These are phyloP conservation scores for Globisporangium barbulae DNA, from an alignment of 352 stramenopile species.

Conservation along the genomic window DNA sequence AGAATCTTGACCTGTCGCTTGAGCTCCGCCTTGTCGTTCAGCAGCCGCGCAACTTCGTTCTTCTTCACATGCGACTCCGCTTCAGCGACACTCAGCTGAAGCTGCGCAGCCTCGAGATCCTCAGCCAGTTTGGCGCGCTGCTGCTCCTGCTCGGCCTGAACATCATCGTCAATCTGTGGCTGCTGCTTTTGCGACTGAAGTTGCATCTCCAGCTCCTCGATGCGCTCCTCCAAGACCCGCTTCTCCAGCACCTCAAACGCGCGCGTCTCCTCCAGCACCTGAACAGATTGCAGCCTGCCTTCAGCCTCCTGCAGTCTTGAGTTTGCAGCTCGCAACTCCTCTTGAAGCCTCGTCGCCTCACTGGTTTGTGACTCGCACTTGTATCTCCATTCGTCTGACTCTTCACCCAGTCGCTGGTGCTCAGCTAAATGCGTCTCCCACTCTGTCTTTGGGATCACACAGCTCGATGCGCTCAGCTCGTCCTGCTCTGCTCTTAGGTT, in stretches of 20 bases:
- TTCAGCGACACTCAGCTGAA: slow-evolving; percentile 14
- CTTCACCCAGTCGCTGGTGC: slow-evolving; percentile 20
- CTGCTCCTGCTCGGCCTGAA: slow-evolving; percentile 7
- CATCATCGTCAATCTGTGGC: neutral
- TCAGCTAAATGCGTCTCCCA: slow-evolving; percentile 20
- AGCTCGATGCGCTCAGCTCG: slow-evolving; percentile 21
- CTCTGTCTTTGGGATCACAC: slow-evolving; percentile 23
- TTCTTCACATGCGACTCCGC: slow-evolving; percentile 28
- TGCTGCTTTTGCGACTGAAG: slow-evolving; percentile 23
- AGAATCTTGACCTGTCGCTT: slow-evolving; percentile 21
- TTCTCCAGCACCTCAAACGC: slow-evolving; percentile 22
- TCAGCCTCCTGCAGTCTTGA: slow-evolving; percentile 27
- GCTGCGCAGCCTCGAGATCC: slow-evolving; percentile 6
- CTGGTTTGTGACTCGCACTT: slow-evolving; percentile 16
- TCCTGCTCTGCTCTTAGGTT: slow-evolving; percentile 29
- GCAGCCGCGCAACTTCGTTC: slow-evolving; percentile 26
- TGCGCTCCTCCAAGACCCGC: slow-evolving; percentile 20
- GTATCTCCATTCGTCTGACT: slow-evolving; percentile 21
- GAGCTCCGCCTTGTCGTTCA: slow-evolving; percentile 34
- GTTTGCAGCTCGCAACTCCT: slow-evolving; percentile 27
- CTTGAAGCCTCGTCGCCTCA: slow-evolving; percentile 18
- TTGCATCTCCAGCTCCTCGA: slow-evolving; percentile 29
- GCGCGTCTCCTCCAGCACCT: slow-evolving; percentile 22
- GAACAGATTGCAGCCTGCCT: slow-evolving; percentile 18
- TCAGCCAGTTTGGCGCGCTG: slow-evolving; percentile 14